Evolutionary conservation across 345 rosid species (phyloP).

Genomic region (Streptanthus diversifolius): DNA sequence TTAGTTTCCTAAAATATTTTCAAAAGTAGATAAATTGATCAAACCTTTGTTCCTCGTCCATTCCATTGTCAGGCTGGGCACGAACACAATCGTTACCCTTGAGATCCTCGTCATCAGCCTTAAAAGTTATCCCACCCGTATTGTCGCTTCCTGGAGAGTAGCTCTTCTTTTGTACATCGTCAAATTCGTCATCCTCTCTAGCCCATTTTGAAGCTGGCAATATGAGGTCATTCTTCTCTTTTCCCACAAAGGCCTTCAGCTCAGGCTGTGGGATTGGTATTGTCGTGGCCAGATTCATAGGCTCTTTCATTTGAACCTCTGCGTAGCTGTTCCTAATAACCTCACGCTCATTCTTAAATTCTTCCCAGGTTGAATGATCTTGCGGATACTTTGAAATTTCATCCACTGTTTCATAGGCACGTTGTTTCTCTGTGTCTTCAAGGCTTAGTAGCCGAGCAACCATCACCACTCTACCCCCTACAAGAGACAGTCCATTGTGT

Average conservation of each 20-base stretch:
- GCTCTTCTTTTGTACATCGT: constrained; percentile 75
- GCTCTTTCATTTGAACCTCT: constrained; percentile 46
- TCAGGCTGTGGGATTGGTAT: constrained; percentile 67
- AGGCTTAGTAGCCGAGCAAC: constrained; percentile 87
- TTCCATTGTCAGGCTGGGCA: constrained; percentile 53
- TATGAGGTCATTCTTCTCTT: constrained; percentile 71
- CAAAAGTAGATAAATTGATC: background rate
- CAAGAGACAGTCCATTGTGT: constrained; percentile 93
- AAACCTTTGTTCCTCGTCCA: constrained; percentile 91
- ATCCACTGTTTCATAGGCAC: constrained; percentile 73
- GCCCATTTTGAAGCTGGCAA: constrained; percentile 97
- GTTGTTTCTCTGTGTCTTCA: constrained; percentile 92
- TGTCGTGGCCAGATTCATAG: constrained; percentile 40
- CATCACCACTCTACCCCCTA: constrained; percentile 98
- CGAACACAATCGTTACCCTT: constrained; percentile 47
- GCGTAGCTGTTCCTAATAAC: constrained; percentile 31
- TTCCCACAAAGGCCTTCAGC: constrained; percentile 54
- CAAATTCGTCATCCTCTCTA: constrained; percentile 86
- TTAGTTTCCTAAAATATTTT: background rate
- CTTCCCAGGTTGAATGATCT: constrained; percentile 55
- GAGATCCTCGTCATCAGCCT: constrained; percentile 60
- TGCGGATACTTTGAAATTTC: constrained; percentile 62
- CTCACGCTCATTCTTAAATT: constrained; percentile 48
- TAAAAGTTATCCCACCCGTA: constrained; percentile 55
- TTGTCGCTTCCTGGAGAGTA: constrained; percentile 91